Evolutionary conservation across 2,329 filamentous ascomycete genomes (phyloP).

Genomic region (Xylaria sp.): DNA sequence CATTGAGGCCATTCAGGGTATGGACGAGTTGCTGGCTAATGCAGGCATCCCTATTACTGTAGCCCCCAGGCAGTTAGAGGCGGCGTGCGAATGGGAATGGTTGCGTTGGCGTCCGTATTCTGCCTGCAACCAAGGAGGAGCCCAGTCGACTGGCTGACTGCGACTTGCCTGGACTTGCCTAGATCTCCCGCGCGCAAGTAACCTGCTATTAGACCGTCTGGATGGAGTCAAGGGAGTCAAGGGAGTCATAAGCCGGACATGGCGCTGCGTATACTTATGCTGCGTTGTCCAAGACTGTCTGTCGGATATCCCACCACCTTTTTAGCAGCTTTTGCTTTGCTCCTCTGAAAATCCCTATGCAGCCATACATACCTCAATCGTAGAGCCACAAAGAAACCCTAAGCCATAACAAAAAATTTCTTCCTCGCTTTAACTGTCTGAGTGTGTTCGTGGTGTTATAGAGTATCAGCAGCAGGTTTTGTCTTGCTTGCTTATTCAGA

Average conservation of each 20-base stretch:
- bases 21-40: slow-evolving; percentile 39
- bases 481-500: slow-evolving; percentile 38
- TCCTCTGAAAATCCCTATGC: slow-evolving; percentile 12
- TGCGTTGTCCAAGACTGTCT: slow-evolving; percentile 24
- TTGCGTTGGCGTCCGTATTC: slow-evolving; percentile 43
- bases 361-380: slow-evolving; percentile 17
- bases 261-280: slow-evolving; percentile 30
- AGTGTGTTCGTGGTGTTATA: slow-evolving; percentile 9
- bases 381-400: slow-evolving; percentile 27
- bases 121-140: slow-evolving; percentile 33
- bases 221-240: slow-evolving; percentile 22
- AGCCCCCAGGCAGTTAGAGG: slow-evolving; percentile 23
- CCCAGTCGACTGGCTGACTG: slow-evolving; percentile 22
- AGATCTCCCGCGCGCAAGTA: slow-evolving; percentile 29
- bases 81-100: slow-evolving; percentile 32
- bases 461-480: slow-evolving; percentile 29
- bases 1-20: slow-evolving; percentile 34
- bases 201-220: slow-evolving; percentile 27
- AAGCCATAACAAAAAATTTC: slow-evolving; percentile 10
- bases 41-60: slow-evolving; percentile 36
- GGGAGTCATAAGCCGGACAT: slow-evolving; percentile 36
- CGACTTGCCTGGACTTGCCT: slow-evolving; percentile 31
- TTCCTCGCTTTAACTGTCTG: slow-evolving; percentile 23
- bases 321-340: neutral
- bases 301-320: slow-evolving; percentile 9